These are phyloP conservation scores for Anthoceros angustus DNA, from an alignment of 225 moss, liverwort and hornwort genomes.

Conservation along the genomic window DNA sequence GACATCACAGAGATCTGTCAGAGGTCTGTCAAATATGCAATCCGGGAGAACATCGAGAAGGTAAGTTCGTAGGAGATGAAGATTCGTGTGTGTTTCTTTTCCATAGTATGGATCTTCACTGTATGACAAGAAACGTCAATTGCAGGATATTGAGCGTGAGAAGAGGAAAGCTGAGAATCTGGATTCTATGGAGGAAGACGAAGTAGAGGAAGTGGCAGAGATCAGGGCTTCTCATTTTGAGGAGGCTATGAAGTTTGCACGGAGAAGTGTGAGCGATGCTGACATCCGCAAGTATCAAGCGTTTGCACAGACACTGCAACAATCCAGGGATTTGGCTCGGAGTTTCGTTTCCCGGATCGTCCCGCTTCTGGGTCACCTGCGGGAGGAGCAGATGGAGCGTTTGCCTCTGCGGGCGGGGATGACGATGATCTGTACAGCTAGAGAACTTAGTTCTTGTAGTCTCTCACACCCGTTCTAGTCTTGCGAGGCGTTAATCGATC, in stretches of 20 bases:
- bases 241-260: constrained; percentile 87
- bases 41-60: constrained; percentile 87
- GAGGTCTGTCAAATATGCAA: constrained; percentile 72
- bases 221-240: constrained; percentile 80
- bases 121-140: too few relatives aligned
- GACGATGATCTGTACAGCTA: constrained; percentile 88
- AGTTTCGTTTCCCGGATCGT: constrained; percentile 79
- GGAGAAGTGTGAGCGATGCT: constrained; percentile 86
- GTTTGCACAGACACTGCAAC: constrained; percentile 79
- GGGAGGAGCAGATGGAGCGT: constrained; percentile 17
- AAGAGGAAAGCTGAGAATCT: constrained; percentile 69
- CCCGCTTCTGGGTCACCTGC: constrained; percentile 24
- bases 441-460: not conserved
- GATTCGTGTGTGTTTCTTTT: too few relatives aligned
- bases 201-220: constrained; percentile 57
- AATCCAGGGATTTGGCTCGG: constrained; percentile 90
- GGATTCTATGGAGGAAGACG: constrained; percentile 89
- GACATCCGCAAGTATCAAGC: constrained; percentile 89
- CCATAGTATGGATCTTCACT: too few relatives aligned
- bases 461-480: not conserved
- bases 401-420: constrained; percentile 39
- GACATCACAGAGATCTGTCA: constrained; percentile 97
- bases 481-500: too few relatives aligned
- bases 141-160: constrained; percentile 70
- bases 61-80: constrained; percentile 10